Base-by-base conservation (phyloP, 1,284 basidiomycete species). In the Inonotus obliquus region DNA sequence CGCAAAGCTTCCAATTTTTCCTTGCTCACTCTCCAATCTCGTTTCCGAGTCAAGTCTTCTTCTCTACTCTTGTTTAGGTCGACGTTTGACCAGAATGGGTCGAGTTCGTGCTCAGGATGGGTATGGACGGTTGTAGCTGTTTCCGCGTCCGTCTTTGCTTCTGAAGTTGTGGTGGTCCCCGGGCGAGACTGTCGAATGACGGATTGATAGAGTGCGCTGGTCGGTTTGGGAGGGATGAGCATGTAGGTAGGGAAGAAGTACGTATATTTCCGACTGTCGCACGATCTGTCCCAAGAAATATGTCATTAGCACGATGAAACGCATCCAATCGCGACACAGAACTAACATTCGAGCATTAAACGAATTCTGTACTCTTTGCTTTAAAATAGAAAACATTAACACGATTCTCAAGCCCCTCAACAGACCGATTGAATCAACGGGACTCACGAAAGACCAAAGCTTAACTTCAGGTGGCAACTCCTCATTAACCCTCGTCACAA, bases 241-340 rank as follows among this genome's bases (percentile, higher is more conserved):
- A 96, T 83, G 74, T 98, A 98, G 1, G 94, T 91, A 0, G 97
- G 97, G 67, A 99, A 89, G 74, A 94, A 92, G 74, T 99, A 99
- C 53, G 96, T 96, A 77, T 99, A 99, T 75, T 94, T 92, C 63
- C 96, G 84, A 66, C 94, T 96, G 73, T 98, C 96, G 74, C 94
- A 96, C 1, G 85, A 80, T 59, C 92, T 94, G 69, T 7, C 9
- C 47, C 41, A 13, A 4, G 23, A 19, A n/a, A 6, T 19, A 49
- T 4, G 4, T 25, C n/a, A 53, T 53, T 45, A 35, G 45, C 49
- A 32, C 9, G 63, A 71, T 35, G 69, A 57, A 51, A 56, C 29
- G 49, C 27, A n/a, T 41, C 17, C 23, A 49, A 39, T 62, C 57
- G 35, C 44, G 61, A 60, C 57, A 38, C 29, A 32, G 4, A 38